Conservation (phyloP, 148 eudicot species). For the Camellia japonica region DNA sequence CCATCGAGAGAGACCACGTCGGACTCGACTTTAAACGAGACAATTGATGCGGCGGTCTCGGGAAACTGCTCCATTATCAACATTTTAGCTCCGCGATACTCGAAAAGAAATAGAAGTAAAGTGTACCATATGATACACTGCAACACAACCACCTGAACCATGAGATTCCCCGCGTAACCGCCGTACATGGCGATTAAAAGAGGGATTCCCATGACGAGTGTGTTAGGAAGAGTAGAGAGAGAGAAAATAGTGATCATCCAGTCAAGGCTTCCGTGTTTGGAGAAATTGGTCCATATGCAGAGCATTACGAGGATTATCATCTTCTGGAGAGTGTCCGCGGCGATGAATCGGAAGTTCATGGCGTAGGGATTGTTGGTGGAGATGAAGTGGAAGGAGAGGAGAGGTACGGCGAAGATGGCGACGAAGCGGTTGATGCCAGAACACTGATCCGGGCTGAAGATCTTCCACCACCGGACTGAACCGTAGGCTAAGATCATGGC, state of each 20-base stretch:
- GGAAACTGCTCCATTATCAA: slow-evolving; percentile 83
- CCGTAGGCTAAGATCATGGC: slow-evolving; percentile 89
- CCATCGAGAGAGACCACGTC: slow-evolving; percentile 86
- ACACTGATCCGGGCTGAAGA: slow-evolving; percentile 81
- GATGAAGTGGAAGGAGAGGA: slow-evolving; percentile 79
- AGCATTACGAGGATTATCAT: slow-evolving; percentile 48
- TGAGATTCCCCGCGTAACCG: slow-evolving; percentile 41
- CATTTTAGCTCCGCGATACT: slow-evolving; percentile 74
- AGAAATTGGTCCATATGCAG: slow-evolving; percentile 50
- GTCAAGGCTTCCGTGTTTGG: slow-evolving; percentile 53
- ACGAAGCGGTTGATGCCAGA: slow-evolving; percentile 86
- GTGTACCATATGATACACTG: slow-evolving; percentile 89
- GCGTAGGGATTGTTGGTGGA: slow-evolving; percentile 58
- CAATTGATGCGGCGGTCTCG: slow-evolving; percentile 79
- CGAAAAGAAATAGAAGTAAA: slow-evolving; percentile 55
- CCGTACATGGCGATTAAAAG: slow-evolving; percentile 76
- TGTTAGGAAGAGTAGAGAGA: slow-evolving; percentile 66
- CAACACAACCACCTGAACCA: slow-evolving; percentile 75
- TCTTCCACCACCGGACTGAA: slow-evolving; percentile 86
- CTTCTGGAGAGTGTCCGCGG: slow-evolving; percentile 75
- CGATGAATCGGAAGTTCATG: slow-evolving; percentile 67
- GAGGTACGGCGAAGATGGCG: slow-evolving; percentile 70
- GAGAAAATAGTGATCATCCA: slow-evolving; percentile 79
- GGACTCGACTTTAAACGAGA: slow-evolving; percentile 74
- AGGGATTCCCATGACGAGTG: slow-evolving; percentile 84